Conservation (phyloP, 2,329 filamentous ascomycete genomes). For the Cladophialophora bantiana region DNA sequence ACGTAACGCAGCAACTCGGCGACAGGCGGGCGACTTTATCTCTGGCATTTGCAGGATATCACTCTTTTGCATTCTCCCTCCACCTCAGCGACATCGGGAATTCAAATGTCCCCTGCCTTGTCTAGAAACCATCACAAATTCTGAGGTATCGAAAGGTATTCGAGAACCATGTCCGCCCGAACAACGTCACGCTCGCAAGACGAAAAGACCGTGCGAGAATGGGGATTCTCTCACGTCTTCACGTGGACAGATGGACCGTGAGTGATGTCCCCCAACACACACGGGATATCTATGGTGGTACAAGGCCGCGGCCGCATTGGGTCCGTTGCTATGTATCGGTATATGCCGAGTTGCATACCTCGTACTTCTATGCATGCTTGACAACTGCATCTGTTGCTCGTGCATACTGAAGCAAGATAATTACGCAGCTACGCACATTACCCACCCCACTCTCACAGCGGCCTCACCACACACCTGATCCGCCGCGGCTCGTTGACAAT, state of each 20-base stretch:
- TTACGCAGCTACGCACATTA: conserved; percentile 60
- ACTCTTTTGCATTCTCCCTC: not conserved
- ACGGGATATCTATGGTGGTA: not conserved
- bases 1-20: conserved; percentile 11
- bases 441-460: conserved; percentile 63
- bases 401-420: conserved; percentile 44
- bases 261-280: conserved; percentile 1
- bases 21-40: not conserved
- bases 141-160: not conserved
- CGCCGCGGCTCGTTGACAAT: conserved; percentile 64
- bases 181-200: conserved; percentile 51
- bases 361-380: not conserved
- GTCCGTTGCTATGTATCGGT: no score
- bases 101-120: not conserved
- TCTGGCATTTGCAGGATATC: not conserved
- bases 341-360: no score
- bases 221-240: conserved; percentile 67
- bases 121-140: conserved; percentile 1
- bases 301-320: no score
- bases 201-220: conserved; percentile 62
- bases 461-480: conserved; percentile 67
- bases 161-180: conserved; percentile 17
- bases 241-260: conserved; percentile 68
- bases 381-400: conserved; percentile 1
- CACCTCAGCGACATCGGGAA: not conserved